These are phyloP conservation scores for Mitragyna speciosa DNA, from an alignment of 257 asterid species.

Conservation along the genomic window DNA sequence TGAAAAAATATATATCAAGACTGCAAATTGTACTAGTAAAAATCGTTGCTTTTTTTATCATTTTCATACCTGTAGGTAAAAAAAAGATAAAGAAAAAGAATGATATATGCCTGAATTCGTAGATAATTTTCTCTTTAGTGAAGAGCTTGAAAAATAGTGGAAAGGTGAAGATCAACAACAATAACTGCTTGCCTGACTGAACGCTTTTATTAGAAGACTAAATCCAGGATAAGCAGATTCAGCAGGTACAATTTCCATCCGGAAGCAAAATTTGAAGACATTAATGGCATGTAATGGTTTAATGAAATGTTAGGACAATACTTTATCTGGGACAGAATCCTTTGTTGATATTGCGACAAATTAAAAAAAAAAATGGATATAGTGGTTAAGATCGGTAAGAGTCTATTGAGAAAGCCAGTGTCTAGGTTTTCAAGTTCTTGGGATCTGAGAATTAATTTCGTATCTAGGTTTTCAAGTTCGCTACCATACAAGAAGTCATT, in stretches of 20 bases:
- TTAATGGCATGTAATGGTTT: not conserved
- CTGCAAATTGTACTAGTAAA: not conserved
- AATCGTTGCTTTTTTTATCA: not conserved
- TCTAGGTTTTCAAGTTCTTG: slow-evolving; percentile 19
- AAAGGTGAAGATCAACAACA: slow-evolving; percentile 43
- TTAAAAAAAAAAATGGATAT: slow-evolving; percentile 4
- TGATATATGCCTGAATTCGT: not conserved
- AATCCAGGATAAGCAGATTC: no score
- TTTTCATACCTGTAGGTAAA: not conserved
- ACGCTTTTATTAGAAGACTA: slow-evolving; percentile 32
- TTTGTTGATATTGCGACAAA: no score
- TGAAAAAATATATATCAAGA: not conserved
- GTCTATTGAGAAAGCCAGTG: no score
- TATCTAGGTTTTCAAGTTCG: no score
- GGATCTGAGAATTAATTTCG: no score
- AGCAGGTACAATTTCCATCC: no score
- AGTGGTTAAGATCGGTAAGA: no score
- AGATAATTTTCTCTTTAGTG: slow-evolving; percentile 11
- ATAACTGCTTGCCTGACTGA: slow-evolving; percentile 39
- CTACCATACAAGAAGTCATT: no score
- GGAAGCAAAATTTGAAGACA: no score
- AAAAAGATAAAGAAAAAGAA: not conserved
- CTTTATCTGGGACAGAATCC: no score
- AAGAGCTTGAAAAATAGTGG: slow-evolving; percentile 37
- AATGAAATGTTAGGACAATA: no score